Percentiles rank a stretch among this genome's conserved stretches.
Evolutionary conservation across 345 rosid species (phyloP).

Genomic region (Geranium brycei): DNA sequence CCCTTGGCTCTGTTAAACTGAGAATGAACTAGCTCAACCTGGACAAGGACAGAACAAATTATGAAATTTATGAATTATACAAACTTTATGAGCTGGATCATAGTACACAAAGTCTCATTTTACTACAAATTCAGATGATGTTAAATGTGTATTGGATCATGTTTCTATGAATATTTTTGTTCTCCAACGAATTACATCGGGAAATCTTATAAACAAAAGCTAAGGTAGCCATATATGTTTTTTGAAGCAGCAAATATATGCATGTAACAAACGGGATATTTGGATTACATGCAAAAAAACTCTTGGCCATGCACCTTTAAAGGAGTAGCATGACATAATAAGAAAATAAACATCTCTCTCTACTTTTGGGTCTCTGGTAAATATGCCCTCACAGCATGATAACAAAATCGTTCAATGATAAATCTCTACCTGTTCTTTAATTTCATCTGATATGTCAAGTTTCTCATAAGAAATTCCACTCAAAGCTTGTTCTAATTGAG

Average conservation of each 20-base stretch:
- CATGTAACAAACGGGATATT: too few relatives aligned
- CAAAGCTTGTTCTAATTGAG: slow-evolving; percentile 56
- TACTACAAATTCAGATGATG: too few relatives aligned
- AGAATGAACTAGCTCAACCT: slow-evolving; percentile 83
- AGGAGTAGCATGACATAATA: background rate
- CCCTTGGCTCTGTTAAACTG: slow-evolving; percentile 87
- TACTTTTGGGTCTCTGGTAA: too few relatives aligned
- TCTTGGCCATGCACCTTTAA: background rate
- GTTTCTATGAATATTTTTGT: too few relatives aligned
- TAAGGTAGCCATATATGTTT: too few relatives aligned
- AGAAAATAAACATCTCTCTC: background rate
- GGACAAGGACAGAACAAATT: slow-evolving; percentile 5
- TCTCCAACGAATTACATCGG: too few relatives aligned
- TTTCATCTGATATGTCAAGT: slow-evolving; percentile 95
- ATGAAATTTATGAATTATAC: too few relatives aligned
- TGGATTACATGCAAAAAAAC: background rate
- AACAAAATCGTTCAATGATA: background rate
- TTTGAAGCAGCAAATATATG: too few relatives aligned
- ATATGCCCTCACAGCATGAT: background rate
- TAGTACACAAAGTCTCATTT: too few relatives aligned
- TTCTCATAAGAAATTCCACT: slow-evolving; percentile 51
- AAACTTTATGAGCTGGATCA: too few relatives aligned
- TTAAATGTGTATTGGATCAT: too few relatives aligned
- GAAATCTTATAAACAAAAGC: too few relatives aligned
- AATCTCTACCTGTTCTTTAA: slow-evolving; percentile 72